Evolutionary conservation across 2,329 filamentous ascomycete species (phyloP).

Genomic region (Cladophialophora carrionii): DNA sequence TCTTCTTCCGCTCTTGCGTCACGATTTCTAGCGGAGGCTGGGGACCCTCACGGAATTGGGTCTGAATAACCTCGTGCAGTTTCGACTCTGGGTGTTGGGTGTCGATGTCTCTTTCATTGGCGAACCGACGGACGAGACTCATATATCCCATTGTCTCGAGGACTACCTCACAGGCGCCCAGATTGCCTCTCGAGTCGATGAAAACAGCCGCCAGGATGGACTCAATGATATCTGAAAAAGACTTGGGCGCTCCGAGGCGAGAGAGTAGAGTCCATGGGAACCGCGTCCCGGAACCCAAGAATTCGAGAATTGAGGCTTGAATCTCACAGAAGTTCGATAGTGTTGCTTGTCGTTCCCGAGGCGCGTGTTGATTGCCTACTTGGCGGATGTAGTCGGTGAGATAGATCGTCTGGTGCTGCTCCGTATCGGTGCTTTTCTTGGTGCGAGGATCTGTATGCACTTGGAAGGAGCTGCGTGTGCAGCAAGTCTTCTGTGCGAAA

Average conservation of each 20-base stretch:
- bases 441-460: conserved; percentile 38
- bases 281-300: conserved; percentile 54
- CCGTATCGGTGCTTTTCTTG: conserved; percentile 33
- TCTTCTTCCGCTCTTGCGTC: conserved; percentile 8
- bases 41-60: not conserved
- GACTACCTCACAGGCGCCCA: conserved; percentile 63
- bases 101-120: conserved; percentile 27
- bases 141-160: conserved; percentile 66
- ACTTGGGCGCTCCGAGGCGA: conserved; percentile 69
- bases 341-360: conserved; percentile 16
- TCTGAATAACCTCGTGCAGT: conserved; percentile 1
- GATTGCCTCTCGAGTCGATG: conserved; percentile 70
- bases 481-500: conserved; percentile 46
- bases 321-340: conserved; percentile 50
- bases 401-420: conserved; percentile 39
- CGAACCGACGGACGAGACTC: conserved; percentile 34
- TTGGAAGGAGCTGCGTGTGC: conserved; percentile 15
- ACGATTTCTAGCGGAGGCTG: not conserved
- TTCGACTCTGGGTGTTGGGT: conserved; percentile 18
- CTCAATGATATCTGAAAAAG: conserved; percentile 83
- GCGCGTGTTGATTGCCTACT: conserved; percentile 14
- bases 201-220: conserved; percentile 79
- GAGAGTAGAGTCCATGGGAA: conserved; percentile 81
- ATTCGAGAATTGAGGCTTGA: conserved; percentile 54
- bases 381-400: conserved; percentile 32